These are phyloP conservation scores for Leishmania guyanensis DNA, from an alignment of 208 protist genomes.

Conservation along the genomic window DNA sequence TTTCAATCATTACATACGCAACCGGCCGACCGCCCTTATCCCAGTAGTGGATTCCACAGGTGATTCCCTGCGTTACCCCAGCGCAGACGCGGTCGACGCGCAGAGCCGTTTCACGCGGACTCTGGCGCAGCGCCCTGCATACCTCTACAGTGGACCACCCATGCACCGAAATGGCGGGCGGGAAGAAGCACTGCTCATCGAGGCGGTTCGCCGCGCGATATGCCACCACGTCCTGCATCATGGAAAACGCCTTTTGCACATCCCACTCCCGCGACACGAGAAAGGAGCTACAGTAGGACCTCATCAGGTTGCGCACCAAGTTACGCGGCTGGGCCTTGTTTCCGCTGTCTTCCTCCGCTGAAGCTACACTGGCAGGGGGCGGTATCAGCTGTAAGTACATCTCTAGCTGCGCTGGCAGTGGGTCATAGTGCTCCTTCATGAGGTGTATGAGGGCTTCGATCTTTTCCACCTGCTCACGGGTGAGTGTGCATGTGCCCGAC, in stretches of 20 bases:
- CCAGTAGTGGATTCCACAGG: constrained; percentile 64
- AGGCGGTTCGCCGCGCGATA: constrained; percentile 40
- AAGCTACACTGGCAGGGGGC: neutral
- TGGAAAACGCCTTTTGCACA: constrained; percentile 53
- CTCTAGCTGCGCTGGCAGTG: constrained; percentile 10
- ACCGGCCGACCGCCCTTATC: constrained; percentile 68
- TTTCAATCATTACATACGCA: constrained; percentile 43
- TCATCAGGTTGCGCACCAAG: constrained; percentile 20
- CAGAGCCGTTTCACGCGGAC: neutral
- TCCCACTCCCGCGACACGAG: constrained; percentile 58
- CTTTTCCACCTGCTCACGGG: constrained; percentile 34
- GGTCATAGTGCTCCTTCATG: constrained; percentile 35
- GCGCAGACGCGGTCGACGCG: constrained; percentile 39
- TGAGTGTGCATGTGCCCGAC: neutral
- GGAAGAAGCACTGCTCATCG: constrained; percentile 44
- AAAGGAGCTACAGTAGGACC: constrained; percentile 49
- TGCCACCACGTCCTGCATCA: constrained; percentile 38
- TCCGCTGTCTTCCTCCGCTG: constrained; percentile 8
- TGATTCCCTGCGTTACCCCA: constrained; percentile 23
- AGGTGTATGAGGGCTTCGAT: constrained; percentile 44
- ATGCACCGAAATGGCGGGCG: constrained; percentile 46
- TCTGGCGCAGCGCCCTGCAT: neutral
- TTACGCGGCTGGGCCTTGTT: neutral
- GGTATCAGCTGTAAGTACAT: constrained; percentile 7
- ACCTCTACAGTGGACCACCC: constrained; percentile 37